These are phyloP conservation scores for Chaetomiaceae sp. DNA, from an alignment of 2,329 filamentous ascomycete genomes.

Conservation along the genomic window DNA sequence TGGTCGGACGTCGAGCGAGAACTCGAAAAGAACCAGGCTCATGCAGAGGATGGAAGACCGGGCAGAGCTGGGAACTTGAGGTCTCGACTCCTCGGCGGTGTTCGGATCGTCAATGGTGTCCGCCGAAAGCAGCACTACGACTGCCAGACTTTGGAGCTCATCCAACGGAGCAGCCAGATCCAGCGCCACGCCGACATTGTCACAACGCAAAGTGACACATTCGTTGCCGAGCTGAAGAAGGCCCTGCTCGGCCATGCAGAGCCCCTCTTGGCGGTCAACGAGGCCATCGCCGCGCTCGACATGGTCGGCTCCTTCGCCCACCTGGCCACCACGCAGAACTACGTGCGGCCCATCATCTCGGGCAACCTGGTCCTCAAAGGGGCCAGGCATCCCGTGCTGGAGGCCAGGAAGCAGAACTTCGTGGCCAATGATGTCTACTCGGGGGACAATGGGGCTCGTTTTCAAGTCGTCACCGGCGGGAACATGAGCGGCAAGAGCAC, in stretches of 20 bases:
- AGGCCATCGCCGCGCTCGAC: conserved; percentile 81
- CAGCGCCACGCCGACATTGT: conserved; percentile 80
- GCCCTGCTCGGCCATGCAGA: conserved; percentile 69
- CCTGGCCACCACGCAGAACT: conserved; percentile 57
- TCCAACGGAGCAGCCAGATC: conserved; percentile 76
- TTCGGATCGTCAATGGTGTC: conserved; percentile 70
- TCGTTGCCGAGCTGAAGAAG: conserved; percentile 66
- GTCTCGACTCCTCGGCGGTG: conserved; percentile 9
- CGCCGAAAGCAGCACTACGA: conserved; percentile 72
- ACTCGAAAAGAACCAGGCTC: conserved; percentile 8
- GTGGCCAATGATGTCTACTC: conserved; percentile 90
- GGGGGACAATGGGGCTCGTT: conserved; percentile 61
- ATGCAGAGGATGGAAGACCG: conserved; percentile 46
- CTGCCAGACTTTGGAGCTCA: conserved; percentile 78
- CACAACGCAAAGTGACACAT: conserved; percentile 73
- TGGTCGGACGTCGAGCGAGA: conserved; percentile 35
- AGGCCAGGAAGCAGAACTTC: conserved; percentile 63
- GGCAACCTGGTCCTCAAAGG: conserved; percentile 67
- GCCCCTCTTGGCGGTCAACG: conserved; percentile 75
- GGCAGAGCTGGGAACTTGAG: not conserved
- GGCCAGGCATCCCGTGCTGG: conserved; percentile 70
- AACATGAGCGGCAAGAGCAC: conserved; percentile 99
- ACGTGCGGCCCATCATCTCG: conserved; percentile 63
- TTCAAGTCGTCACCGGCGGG: conserved; percentile 91
- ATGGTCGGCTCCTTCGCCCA: conserved; percentile 78